A percentile compares a stretch with the other conserved stretches of the same genome.
Conservation (phyloP, 2,329 filamentous ascomycete species). For the Cephalotrichum gorgonifer region DNA sequence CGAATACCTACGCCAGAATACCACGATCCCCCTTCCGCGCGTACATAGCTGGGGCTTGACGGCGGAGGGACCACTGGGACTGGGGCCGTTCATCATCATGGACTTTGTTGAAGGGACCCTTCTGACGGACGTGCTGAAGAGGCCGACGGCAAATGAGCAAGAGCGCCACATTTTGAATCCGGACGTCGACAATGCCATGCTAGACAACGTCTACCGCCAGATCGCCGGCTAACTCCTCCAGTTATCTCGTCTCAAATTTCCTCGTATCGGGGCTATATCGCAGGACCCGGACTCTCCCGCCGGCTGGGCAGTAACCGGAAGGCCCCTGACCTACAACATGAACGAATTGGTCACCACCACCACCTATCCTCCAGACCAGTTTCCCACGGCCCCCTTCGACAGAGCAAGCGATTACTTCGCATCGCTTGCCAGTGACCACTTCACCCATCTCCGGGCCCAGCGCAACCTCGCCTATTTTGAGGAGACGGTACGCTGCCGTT, state of each 20-base stretch:
- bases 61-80: constrained; percentile 16
- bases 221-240: constrained; percentile 15
- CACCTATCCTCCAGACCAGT: constrained; percentile 17
- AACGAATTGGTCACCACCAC: constrained; percentile 23
- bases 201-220: constrained; percentile 14
- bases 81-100: constrained; percentile 22
- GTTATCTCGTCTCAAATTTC: constrained; percentile 20
- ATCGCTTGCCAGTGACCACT: constrained; percentile 15
- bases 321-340: constrained; percentile 29
- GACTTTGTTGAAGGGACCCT: constrained; percentile 17
- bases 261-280: constrained; percentile 22
- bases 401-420: constrained; percentile 19
- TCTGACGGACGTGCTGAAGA: constrained; percentile 13
- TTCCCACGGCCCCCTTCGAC: constrained; percentile 19
- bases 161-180: constrained; percentile 13
- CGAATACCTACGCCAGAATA: constrained; percentile 16
- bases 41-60: constrained; percentile 17
- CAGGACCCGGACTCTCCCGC: constrained; percentile 9
- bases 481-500: constrained; percentile 16
- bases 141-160: constrained; percentile 13
- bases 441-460: constrained; percentile 17
- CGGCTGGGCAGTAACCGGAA: constrained; percentile 18
- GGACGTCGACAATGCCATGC: constrained; percentile 11
- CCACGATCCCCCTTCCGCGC: constrained; percentile 18
- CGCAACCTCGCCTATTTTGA: constrained; percentile 19